Conservation (phyloP, 208 protist genomes). For the Sergeia podlipaevii region DNA sequence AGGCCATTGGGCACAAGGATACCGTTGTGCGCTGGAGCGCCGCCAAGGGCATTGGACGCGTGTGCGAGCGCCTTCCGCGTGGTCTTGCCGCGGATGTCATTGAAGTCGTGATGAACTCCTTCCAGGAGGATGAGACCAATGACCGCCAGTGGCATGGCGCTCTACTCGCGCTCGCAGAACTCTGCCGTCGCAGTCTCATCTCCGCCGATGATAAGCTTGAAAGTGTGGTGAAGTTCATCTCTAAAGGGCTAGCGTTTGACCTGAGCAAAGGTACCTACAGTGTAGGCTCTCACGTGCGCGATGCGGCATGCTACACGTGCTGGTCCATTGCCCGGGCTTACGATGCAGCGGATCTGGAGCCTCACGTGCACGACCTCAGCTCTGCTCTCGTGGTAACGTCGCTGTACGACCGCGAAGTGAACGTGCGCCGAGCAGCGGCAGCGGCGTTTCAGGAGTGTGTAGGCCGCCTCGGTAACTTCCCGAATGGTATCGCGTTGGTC, state of each 20-base stretch:
- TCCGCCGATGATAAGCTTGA: constrained; percentile 73
- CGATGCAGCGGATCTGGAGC: constrained; percentile 78
- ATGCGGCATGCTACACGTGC: constrained; percentile 98
- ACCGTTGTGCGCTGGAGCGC: constrained; percentile 96
- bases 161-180: constrained; percentile 95
- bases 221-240: constrained; percentile 69
- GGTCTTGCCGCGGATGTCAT: constrained; percentile 91
- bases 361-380: constrained; percentile 77
- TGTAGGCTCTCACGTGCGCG: constrained; percentile 97
- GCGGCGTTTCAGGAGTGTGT: constrained; percentile 94
- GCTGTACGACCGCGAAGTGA: constrained; percentile 91
- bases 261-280: constrained; percentile 92
- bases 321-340: constrained; percentile 99
- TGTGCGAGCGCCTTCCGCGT: constrained; percentile 90
- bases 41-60: constrained; percentile 96
- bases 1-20: constrained; percentile 81
- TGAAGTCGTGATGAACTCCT: constrained; percentile 66
- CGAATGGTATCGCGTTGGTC: constrained; percentile 97
- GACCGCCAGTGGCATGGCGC: constrained; percentile 95
- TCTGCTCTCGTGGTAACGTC: constrained; percentile 73
- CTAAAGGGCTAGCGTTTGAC: constrained; percentile 91
- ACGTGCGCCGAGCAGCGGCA: constrained; percentile 89
- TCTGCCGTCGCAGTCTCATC: constrained; percentile 94
- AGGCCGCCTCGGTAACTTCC: constrained; percentile 92
- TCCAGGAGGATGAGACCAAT: constrained; percentile 43